Base-by-base conservation (phyloP, 768 basidiomycete genomes). In the Russula griseocarnosa region DNA sequence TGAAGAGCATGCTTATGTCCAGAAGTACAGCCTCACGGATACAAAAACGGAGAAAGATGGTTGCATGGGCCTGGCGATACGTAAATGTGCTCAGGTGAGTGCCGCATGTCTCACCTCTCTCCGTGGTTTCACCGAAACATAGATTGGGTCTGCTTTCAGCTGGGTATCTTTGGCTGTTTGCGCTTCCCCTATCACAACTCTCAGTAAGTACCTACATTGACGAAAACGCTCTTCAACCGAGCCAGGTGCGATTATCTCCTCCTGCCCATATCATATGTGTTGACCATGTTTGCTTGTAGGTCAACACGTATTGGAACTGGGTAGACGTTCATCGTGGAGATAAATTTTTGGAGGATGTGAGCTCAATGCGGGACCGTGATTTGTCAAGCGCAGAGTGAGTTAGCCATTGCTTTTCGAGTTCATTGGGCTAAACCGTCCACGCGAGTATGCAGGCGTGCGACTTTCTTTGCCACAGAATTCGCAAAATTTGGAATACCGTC, bases 191-290 rank as follows among this genome's bases (percentile, higher is more conserved):
- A 14, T 78, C 84, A 6, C 76, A 76, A 1, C 78, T 95, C 5
- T 86, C 85, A 20, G 81, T 84, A 66, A 73, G 77, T 10, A 90
- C 86, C 10, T 96, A 93, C 72, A 88, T 96, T 55, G 94, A 96
- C 73, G 97, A 99, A 77, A 97, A 98, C 73, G 96, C 97, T 1
- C 76, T 99, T 22, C 92, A 95, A 70, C 95, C 97, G 11, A 87
- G 83, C 6, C 94, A 96, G 79, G 95, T 95, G 69, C 55, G 73
- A 71, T 46, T 5, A 71, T 40, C 9, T 34, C 13, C 58, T 46
- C 50, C 2, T 52, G n/a, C 55, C 55, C 40, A 36, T 24, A 20
- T 54, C 40, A 51, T 18, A 28, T 36, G 60, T 34, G 10, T 40
- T 61, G 22, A 60, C 10, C 22, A 30, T 40, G 2, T 60, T 55